Percentiles rank a stretch among this genome's conserved stretches.
phyloP scores from a whole-genome alignment of 2,329 filamentous ascomycete species.

The Orbilia quercus region DNA sequence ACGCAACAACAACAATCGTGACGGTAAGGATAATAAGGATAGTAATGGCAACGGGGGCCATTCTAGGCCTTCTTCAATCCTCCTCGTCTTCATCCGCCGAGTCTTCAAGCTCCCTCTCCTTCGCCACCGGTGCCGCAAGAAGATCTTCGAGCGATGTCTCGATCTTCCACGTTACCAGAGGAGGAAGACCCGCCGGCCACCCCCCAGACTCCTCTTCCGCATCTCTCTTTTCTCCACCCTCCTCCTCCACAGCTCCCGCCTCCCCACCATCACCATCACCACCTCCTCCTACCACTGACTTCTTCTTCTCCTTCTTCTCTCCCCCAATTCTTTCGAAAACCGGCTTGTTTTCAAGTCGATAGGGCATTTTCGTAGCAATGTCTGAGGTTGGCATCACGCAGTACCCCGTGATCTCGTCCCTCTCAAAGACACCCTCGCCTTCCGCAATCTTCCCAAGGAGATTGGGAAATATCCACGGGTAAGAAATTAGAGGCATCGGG shows the following conservation, averaged over 20 bases:
- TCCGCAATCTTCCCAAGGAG: slow-evolving; percentile 77
- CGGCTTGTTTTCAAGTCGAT: slow-evolving; percentile 5
- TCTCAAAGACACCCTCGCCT: slow-evolving; percentile 56
- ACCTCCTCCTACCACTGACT: no score
- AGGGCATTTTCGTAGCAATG: slow-evolving; percentile 17
- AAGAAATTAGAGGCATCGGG: slow-evolving; percentile 85
- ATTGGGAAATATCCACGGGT: slow-evolving; percentile 88
- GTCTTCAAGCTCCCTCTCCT: background rate
- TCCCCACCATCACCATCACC: background rate
- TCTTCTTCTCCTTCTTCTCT: background rate
- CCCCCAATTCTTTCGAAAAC: background rate
- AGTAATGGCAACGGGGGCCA: no score
- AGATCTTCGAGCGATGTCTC: slow-evolving; percentile 9
- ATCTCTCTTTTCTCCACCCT: no score
- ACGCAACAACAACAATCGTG: no score
- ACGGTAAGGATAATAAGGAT: no score
- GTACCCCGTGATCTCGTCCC: slow-evolving; percentile 17
- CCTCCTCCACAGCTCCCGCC: background rate
- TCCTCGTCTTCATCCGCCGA: slow-evolving; percentile 7
- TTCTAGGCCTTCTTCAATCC: background rate
- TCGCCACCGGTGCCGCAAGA: background rate
- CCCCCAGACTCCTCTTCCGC: background rate
- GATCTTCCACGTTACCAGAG: slow-evolving; percentile 13
- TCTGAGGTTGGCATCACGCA: slow-evolving; percentile 22
- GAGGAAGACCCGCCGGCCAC: slow-evolving; percentile 17